Evolutionary conservation across 1,284 basidiomycete species (phyloP).

Genomic region (Ganoderma lucidum): DNA sequence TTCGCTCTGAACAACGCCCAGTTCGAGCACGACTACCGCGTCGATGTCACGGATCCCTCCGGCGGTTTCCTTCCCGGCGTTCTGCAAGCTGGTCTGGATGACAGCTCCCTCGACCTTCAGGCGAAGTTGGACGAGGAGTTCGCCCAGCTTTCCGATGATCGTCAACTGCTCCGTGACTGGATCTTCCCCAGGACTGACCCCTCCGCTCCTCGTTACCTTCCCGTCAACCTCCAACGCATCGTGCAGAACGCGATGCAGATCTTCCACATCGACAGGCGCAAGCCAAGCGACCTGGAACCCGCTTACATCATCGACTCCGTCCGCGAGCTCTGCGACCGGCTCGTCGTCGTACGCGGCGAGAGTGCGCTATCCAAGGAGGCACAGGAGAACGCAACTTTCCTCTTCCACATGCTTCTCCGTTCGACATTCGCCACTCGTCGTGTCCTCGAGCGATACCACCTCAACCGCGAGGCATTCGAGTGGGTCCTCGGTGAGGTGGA

Average conservation of each 20-base stretch:
- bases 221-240: conserved; percentile 94
- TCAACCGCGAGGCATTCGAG: conserved; percentile 93
- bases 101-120: conserved; percentile 91
- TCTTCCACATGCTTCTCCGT: conserved; percentile 94
- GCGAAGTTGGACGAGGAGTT: conserved; percentile 91
- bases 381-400: conserved; percentile 90
- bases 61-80: conserved; percentile 84
- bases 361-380: conserved; percentile 79
- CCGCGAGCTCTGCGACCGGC: conserved; percentile 70
- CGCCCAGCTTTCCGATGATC: conserved; percentile 78
- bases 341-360: conserved; percentile 89
- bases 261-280: conserved; percentile 95
- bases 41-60: conserved; percentile 88
- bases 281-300: conserved; percentile 93
- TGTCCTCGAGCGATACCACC: conserved; percentile 87
- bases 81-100: conserved; percentile 94
- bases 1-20: conserved; percentile 85
- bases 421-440: conserved; percentile 86
- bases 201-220: conserved; percentile 80
- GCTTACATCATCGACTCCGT: conserved; percentile 87
- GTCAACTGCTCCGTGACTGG: conserved; percentile 79
- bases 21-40: conserved; percentile 91
- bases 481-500: conserved; percentile 99
- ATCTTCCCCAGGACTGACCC: conserved; percentile 87
- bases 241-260: conserved; percentile 97